phyloP scores from a whole-genome alignment of 352 stramenopile species.

The Salisapilia sapeloensis region DNA sequence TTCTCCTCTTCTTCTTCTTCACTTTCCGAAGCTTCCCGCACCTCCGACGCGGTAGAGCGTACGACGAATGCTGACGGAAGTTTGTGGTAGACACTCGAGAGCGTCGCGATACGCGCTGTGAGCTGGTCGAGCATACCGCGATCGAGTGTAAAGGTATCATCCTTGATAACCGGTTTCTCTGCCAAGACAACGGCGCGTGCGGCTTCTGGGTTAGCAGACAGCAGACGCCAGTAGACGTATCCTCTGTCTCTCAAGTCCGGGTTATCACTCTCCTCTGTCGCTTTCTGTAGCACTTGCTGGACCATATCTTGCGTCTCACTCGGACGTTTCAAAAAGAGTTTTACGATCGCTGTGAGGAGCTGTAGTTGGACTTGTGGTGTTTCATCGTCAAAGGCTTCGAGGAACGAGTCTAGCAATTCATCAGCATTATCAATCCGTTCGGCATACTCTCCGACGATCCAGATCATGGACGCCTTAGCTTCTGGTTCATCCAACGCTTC shows the following conservation, averaged over 20 bases:
- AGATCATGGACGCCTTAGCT: conserved; percentile 98
- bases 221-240: conserved; percentile 99
- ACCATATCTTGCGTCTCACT: conserved; percentile 93
- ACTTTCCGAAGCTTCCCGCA: conserved; percentile 49
- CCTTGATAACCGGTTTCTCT: conserved; percentile 98
- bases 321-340: conserved; percentile 96
- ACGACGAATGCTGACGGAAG: conserved; percentile 67
- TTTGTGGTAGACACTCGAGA: conserved; percentile 98
- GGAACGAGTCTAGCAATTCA: conserved; percentile 97
- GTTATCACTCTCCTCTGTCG: conserved; percentile 97
- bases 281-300: conserved; percentile 94
- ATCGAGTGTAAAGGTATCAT: conserved; percentile 95
- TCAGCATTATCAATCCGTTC: conserved; percentile 99
- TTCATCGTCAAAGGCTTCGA: conserved; percentile 98
- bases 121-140: conserved; percentile 90
- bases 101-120: conserved; percentile 95
- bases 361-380: conserved; percentile 93
- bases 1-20: conserved; percentile 50
- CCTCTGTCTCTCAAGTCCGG: conserved; percentile 96
- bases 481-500: conserved; percentile 98
- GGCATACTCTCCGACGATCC: conserved; percentile 99
- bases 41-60: conserved; percentile 60
- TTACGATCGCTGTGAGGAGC: conserved; percentile 96
- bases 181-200: conserved; percentile 95
- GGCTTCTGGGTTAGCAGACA: conserved; percentile 96